phyloP scores from a whole-genome alignment of 1,284 basidiomycete genomes.

The Ceraceosorus bombacis region DNA sequence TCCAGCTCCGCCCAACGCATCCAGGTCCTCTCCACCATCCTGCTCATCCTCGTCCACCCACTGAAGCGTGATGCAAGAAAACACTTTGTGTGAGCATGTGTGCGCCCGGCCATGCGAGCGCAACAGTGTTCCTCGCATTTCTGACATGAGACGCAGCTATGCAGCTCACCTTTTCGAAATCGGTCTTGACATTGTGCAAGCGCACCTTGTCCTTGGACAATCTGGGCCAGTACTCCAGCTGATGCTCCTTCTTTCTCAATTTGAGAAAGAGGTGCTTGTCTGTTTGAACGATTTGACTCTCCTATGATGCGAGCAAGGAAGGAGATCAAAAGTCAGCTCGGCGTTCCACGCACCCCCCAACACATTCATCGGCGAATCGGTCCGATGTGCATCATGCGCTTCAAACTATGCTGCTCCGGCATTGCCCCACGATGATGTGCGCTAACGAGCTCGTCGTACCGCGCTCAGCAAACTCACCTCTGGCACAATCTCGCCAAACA shows the following conservation, averaged over 20 bases:
- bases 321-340: constrained; percentile 1
- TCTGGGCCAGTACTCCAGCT: constrained; percentile 48
- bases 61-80: too few species aligned
- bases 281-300: constrained; percentile 40
- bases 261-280: constrained; percentile 44
- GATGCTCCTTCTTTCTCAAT: constrained; percentile 41
- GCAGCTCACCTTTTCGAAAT: constrained; percentile 49
- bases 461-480: constrained; percentile 51
- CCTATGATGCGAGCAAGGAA: too few species aligned
- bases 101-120: not conserved
- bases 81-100: constrained; percentile 14
- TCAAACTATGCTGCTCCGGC: too few species aligned
- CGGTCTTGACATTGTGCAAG: constrained; percentile 49
- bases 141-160: constrained; percentile 3
- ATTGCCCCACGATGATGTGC: too few species aligned
- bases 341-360: too few species aligned
- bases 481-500: constrained; percentile 45
- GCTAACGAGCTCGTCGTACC: too few species aligned
- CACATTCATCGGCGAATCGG: too few species aligned
- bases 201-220: constrained; percentile 48
- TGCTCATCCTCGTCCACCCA: constrained; percentile 50
- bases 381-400: too few species aligned
- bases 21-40: constrained; percentile 21
- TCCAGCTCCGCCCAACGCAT: too few species aligned
- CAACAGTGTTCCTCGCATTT: not conserved